A percentile compares a stretch with the other conserved stretches of the same genome.
Evolutionary conservation across 1,139 yeast genomes (phyloP).

Genomic region (Pneumocystis oryctolagi): DNA sequence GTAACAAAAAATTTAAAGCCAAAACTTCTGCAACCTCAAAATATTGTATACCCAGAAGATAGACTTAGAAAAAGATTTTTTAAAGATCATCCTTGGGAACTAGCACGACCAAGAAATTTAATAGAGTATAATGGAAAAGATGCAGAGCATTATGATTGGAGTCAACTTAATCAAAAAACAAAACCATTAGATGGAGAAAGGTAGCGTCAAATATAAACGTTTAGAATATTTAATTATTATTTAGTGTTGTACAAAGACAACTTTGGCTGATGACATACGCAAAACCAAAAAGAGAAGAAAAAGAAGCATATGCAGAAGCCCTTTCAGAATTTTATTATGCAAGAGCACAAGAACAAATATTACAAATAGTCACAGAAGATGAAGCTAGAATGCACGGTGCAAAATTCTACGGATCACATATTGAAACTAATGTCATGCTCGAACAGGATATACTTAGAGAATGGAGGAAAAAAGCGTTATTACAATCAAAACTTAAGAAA

Average conservation of each 20-base stretch:
- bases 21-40: conserved; percentile 40
- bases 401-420: background rate
- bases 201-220: conserved; percentile 6
- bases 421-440: background rate
- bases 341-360: conserved; percentile 72
- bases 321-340: conserved; percentile 75
- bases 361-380: conserved; percentile 60
- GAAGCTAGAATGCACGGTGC: conserved; percentile 36
- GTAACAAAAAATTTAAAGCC: background rate
- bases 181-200: conserved; percentile 77
- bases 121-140: conserved; percentile 59
- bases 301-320: conserved; percentile 69
- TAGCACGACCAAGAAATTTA: conserved; percentile 78
- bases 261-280: conserved; percentile 44
- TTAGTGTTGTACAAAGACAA: conserved; percentile 76
- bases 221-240: background rate
- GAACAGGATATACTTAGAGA: background rate
- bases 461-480: background rate
- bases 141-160: conserved; percentile 52
- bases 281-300: conserved; percentile 18
- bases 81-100: conserved; percentile 96
- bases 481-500: background rate
- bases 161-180: conserved; percentile 50
- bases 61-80: conserved; percentile 65
- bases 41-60: conserved; percentile 64